Conservation (phyloP, 441 rosid genomes). For the Corymbia calophylla region DNA sequence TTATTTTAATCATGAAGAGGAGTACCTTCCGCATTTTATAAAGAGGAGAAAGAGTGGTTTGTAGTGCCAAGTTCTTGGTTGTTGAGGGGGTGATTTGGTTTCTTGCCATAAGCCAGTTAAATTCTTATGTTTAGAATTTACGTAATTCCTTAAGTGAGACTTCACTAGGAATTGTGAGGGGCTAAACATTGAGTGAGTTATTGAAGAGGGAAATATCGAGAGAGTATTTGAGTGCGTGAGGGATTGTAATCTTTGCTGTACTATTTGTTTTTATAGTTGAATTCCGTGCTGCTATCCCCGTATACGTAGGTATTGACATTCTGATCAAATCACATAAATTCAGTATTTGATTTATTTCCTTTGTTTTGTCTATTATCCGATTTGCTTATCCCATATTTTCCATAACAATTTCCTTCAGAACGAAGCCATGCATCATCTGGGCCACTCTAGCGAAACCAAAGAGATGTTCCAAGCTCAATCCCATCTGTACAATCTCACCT, state of each 20-base stretch:
- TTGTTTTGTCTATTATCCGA: fast-evolving
- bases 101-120: background rate
- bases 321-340: background rate
- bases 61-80: background rate
- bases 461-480: slow-evolving; percentile 32
- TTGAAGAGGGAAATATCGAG: fast-evolving
- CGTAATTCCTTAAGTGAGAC: background rate
- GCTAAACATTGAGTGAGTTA: background rate
- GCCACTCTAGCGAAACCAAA: background rate
- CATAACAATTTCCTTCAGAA: background rate
- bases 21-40: background rate
- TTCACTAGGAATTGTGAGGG: fast-evolving
- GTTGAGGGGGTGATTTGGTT: too few species aligned
- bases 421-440: background rate
- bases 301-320: fast-evolving
- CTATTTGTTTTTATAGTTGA: too few species aligned
- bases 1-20: background rate
- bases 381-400: background rate
- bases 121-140: background rate
- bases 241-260: too few species aligned
- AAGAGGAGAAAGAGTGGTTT: background rate
- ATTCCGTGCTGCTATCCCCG: fast-evolving
- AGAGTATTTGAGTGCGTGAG: fast-evolving
- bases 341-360: background rate
- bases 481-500: slow-evolving; percentile 20